A percentile compares a stretch with the other conserved stretches of the same genome.
Evolutionary conservation across 2,329 filamentous ascomycete genomes (phyloP).

Genomic region (Coniochaeta sp.): DNA sequence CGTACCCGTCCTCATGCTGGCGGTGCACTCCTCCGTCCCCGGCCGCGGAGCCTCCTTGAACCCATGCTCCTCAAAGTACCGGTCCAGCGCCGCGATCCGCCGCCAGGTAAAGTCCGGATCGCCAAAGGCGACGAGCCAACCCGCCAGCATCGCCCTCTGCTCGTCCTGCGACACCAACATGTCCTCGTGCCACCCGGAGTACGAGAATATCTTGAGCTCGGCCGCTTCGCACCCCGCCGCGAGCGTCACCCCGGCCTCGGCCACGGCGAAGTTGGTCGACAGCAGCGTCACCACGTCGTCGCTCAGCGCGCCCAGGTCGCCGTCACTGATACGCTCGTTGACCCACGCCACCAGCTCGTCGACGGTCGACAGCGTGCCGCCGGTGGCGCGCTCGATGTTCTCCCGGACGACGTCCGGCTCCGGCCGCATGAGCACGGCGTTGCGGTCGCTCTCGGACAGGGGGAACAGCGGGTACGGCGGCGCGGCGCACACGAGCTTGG

Average conservation of each 20-base stretch:
- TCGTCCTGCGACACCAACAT: background rate
- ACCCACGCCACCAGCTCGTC: background rate
- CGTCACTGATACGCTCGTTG: background rate
- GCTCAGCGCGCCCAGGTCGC: background rate
- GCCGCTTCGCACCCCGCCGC: background rate
- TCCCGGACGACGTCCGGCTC: background rate
- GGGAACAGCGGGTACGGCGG: background rate
- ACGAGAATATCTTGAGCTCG: too few species aligned
- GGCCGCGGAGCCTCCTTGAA: too few species aligned
- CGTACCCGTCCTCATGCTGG: background rate
- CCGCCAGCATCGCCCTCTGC: background rate
- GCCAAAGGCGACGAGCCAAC: background rate
- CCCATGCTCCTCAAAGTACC: background rate
- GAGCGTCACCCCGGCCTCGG: background rate
- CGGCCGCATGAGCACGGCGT: background rate
- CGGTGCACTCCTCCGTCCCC: background rate
- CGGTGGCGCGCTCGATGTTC: background rate
- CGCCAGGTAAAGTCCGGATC: background rate
- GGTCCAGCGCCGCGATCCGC: background rate
- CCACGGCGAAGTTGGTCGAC: background rate
- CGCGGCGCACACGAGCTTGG: background rate
- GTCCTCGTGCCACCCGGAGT: background rate
- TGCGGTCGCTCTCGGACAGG: background rate
- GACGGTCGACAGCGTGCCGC: background rate
- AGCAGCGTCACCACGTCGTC: background rate